These are phyloP conservation scores for Sclerotinia spermophila DNA, from an alignment of 2,329 filamentous ascomycete species.

Conservation along the genomic window DNA sequence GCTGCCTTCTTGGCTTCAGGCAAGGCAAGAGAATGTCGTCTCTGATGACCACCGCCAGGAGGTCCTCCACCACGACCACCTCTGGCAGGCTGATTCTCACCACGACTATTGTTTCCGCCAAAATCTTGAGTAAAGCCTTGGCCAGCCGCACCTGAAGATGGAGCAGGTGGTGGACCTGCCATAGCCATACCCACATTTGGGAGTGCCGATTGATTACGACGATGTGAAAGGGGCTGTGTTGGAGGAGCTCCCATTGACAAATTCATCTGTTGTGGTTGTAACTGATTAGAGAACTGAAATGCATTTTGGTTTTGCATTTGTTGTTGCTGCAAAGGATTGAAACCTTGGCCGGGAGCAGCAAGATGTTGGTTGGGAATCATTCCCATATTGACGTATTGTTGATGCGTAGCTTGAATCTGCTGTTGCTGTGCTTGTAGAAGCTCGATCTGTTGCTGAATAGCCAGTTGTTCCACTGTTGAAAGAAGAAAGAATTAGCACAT, in stretches of 20 bases:
- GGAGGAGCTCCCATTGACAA: conserved; percentile 72
- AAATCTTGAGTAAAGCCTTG: conserved; percentile 77
- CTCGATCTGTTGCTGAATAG: conserved; percentile 97
- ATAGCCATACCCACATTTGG: conserved; percentile 75
- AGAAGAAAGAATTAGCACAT: conserved; percentile 3
- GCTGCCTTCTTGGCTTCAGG: conserved; percentile 97
- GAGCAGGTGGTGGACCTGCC: conserved; percentile 75
- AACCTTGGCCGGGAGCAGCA: conserved; percentile 56
- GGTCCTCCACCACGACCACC: conserved; percentile 70
- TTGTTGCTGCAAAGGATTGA: conserved; percentile 74
- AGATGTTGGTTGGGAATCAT: conserved; percentile 86
- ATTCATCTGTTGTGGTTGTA: conserved; percentile 68
- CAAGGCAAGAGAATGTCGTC: conserved; percentile 89
- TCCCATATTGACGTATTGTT: conserved; percentile 97
- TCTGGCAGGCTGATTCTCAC: conserved; percentile 65
- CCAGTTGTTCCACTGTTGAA: conserved; percentile 86
- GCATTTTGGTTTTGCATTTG: conserved; percentile 71
- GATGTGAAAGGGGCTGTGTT: conserved; percentile 78
- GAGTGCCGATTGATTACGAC: conserved; percentile 95
- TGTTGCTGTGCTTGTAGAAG: conserved; percentile 96
- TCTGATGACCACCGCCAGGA: conserved; percentile 75
- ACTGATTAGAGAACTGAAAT: conserved; percentile 85
- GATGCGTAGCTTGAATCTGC: conserved; percentile 92
- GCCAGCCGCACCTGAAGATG: conserved; percentile 80
- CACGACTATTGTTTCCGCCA: conserved; percentile 50